Percentiles rank a stretch among this genome's conserved stretches.
Evolutionary conservation across 768 basidiomycete species (phyloP).

Genomic region (Suillus subalutaceus): DNA sequence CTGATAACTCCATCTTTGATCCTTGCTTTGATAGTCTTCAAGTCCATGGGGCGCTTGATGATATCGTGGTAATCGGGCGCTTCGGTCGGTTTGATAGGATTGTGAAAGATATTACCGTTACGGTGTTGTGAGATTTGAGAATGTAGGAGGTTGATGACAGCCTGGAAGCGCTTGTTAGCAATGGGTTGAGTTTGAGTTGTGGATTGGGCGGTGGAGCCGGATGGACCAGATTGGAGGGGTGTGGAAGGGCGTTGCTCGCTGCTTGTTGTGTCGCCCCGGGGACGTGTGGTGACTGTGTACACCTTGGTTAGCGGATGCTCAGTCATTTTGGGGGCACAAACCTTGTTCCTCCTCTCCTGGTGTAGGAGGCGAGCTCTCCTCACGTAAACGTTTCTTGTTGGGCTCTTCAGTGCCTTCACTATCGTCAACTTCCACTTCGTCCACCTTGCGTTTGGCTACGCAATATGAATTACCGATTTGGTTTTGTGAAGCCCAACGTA

Average conservation of each 20-base stretch:
- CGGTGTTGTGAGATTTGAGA: conserved; percentile 83
- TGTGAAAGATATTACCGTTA: conserved; percentile 88
- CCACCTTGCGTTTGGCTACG: conserved; percentile 68
- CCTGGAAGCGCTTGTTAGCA: conserved; percentile 75
- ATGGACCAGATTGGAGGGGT: conserved; percentile 16
- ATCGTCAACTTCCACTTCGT: conserved; percentile 57
- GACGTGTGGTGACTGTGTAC: conserved; percentile 15
- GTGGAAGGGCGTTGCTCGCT: conserved; percentile 23
- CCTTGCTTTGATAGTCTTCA: conserved; percentile 88
- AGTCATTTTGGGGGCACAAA: conserved; percentile 17
- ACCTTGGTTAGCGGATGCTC: background rate
- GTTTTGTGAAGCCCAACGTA: background rate
- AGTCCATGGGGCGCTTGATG: conserved; percentile 93
- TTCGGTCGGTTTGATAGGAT: conserved; percentile 85
- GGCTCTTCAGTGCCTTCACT: conserved; percentile 43
- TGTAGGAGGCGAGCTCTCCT: conserved; percentile 58
- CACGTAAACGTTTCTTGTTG: conserved; percentile 62
- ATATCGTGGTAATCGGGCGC: conserved; percentile 92
- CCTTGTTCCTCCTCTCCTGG: conserved; percentile 67
- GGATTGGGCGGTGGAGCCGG: conserved; percentile 3
- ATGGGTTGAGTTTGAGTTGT: conserved; percentile 13
- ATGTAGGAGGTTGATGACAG: conserved; percentile 79
- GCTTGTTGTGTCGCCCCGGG: conserved; percentile 22
- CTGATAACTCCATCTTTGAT: conserved; percentile 83
- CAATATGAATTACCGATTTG: background rate